Base-by-base conservation (phyloP, 345 rosid species). In the Erodium maritimum region DNA sequence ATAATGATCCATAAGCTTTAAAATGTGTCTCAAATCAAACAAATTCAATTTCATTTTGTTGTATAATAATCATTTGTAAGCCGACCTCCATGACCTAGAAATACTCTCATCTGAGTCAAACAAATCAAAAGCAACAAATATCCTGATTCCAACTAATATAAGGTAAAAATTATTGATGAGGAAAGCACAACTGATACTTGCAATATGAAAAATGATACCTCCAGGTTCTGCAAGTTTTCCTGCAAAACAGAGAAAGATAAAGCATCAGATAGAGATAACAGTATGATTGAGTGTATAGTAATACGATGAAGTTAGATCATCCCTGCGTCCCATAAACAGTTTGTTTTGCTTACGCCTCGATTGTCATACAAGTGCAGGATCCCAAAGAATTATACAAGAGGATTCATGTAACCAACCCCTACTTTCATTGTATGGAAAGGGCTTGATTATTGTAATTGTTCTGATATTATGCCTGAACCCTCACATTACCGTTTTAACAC, bases 141-240 rank as follows among this genome's bases (percentile, higher is more conserved):
- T 42, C 17, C 48, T 42, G 48, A 14, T 42, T 42, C 48, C 48
- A 42, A 42, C 12, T 42, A 42, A 42, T 42, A 42, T 16, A 42
- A 14, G 16, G 12, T 7, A 42, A 42, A 42, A 42, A 7, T 42
- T 42, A 1, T 37, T 16, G 12, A 3, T 3, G 48, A 42, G 14
- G 48, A 42, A 42, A 42, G 48, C 48, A 42, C 48, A 42, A 42
- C 14, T 42, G 17, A 42, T 42, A 42, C 12, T 14, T 42, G 14
- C 14, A 42, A 42, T 10, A 42, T 42, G 14, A 42, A 16, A 16
- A 42, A 42, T 13, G 14, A 42, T 78, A 93, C 99, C 99, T 80
- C 83, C 88, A 23, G 97, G 87, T 57, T 77, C 73, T 19, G 76
- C 91, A 73, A 75, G 90, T 79, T 89, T 87, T 71, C 89, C 99